Percentiles rank a stretch among this genome's conserved stretches.
These are phyloP conservation scores for Sphaerulina musiva DNA, from an alignment of 2,329 filamentous ascomycete genomes.

Conservation along the genomic window DNA sequence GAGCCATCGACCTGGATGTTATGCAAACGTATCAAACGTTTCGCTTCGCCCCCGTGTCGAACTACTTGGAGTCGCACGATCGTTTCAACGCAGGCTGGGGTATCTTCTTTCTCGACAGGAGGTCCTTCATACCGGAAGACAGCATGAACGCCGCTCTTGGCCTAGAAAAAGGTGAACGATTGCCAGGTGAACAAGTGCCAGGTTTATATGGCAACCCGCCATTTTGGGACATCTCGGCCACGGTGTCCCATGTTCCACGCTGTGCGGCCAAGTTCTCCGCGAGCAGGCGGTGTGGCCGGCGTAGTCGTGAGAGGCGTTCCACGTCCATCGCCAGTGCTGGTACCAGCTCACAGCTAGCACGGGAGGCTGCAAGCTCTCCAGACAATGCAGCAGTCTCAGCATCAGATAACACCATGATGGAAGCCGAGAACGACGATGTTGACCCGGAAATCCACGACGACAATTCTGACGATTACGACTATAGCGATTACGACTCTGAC, in stretches of 20 bases:
- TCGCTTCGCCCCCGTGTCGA: constrained; percentile 19
- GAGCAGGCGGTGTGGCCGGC: neutral
- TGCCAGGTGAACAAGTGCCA: constrained; percentile 22
- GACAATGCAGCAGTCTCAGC: constrained; percentile 1
- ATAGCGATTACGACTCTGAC: no score
- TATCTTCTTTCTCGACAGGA: constrained; percentile 35
- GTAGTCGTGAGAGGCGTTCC: constrained; percentile 1
- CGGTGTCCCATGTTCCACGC: constrained; percentile 21
- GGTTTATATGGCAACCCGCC: constrained; percentile 13
- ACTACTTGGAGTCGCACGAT: constrained; percentile 20
- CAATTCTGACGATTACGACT: neutral
- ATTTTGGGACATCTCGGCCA: constrained; percentile 31
- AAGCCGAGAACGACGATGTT: neutral
- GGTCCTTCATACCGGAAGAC: constrained; percentile 29
- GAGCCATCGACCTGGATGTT: constrained; percentile 27
- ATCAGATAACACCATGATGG: neutral
- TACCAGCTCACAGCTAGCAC: constrained; percentile 1
- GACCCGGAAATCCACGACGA: neutral
- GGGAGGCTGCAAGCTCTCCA: constrained; percentile 6
- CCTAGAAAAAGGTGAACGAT: constrained; percentile 16
- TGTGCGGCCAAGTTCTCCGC: constrained; percentile 14
- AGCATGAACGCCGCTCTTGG: constrained; percentile 24
- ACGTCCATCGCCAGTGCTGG: neutral
- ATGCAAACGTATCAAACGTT: constrained; percentile 23
- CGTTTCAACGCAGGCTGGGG: constrained; percentile 33